Evolutionary conservation across 2,329 filamentous ascomycete species (phyloP).

Genomic region (Amphichorda felina): DNA sequence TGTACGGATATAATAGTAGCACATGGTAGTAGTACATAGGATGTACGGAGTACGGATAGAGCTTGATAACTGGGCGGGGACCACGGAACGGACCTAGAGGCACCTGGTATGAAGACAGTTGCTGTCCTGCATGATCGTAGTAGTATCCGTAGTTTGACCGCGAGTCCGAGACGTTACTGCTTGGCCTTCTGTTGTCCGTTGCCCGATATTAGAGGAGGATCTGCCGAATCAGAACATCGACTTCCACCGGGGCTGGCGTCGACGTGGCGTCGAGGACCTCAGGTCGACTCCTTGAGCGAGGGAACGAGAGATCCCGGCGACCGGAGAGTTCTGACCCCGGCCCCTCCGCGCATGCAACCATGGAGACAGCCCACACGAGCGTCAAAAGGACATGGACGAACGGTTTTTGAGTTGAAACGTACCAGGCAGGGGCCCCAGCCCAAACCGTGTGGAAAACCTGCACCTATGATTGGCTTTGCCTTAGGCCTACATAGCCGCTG

Average conservation of each 20-base stretch:
- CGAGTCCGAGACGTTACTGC: no score
- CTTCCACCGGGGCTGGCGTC: conserved; percentile 1
- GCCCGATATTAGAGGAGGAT: not conserved
- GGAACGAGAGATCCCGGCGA: no score
- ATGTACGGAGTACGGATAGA: no score
- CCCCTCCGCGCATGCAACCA: not conserved
- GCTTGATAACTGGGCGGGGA: no score
- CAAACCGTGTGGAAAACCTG: conserved; percentile 10
- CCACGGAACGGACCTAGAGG: no score
- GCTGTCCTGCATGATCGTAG: no score
- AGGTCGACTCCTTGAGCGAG: no score
- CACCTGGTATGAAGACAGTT: no score
- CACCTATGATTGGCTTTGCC: conserved; percentile 18
- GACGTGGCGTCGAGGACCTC: not conserved
- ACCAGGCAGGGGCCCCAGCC: conserved; percentile 12
- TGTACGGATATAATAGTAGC: no score
- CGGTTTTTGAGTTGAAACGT: conserved; percentile 2
- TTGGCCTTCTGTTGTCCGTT: no score
- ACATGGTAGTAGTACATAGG: no score
- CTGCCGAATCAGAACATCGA: conserved; percentile 2
- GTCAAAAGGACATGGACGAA: not conserved
- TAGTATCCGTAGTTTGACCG: no score
- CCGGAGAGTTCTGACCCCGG: not conserved
- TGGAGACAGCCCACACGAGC: not conserved
- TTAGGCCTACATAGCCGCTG: conserved; percentile 28